These are phyloP conservation scores for Solanum lycopersicoides DNA, from an alignment of 257 asterid species.

Conservation along the genomic window DNA sequence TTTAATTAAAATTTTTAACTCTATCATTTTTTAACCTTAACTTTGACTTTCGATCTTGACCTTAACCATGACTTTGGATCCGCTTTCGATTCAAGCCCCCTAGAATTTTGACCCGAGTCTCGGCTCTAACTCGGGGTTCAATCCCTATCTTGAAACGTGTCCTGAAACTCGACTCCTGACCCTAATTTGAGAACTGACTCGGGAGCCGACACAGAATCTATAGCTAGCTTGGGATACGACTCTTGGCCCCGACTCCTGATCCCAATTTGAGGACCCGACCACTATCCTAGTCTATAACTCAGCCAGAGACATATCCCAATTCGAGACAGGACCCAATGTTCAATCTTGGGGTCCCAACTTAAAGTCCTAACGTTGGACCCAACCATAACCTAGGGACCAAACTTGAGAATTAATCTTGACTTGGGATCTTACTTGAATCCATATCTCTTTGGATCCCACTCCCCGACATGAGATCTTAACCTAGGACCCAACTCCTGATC, in stretches of 20 bases:
- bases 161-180: accelerated
- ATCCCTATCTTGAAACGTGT: background rate
- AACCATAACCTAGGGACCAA: accelerated
- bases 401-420: background rate
- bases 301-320: background rate
- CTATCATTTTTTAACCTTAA: background rate
- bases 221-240: accelerated
- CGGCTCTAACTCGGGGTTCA: background rate
- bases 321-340: accelerated
- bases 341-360: background rate
- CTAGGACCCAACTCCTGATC: background rate
- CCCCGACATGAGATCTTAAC: background rate
- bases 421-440: background rate
- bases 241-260: background rate
- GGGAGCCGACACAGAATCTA: background rate
- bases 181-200: background rate
- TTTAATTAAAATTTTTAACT: background rate
- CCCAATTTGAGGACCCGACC: background rate
- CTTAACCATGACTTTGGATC: background rate
- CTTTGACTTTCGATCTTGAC: background rate
- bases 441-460: background rate
- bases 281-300: background rate
- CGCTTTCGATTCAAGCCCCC: accelerated
- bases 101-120: background rate
- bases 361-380: background rate